Base-by-base conservation (phyloP, 2,329 filamentous ascomycete genomes). In the Metarhizium sp. region DNA sequence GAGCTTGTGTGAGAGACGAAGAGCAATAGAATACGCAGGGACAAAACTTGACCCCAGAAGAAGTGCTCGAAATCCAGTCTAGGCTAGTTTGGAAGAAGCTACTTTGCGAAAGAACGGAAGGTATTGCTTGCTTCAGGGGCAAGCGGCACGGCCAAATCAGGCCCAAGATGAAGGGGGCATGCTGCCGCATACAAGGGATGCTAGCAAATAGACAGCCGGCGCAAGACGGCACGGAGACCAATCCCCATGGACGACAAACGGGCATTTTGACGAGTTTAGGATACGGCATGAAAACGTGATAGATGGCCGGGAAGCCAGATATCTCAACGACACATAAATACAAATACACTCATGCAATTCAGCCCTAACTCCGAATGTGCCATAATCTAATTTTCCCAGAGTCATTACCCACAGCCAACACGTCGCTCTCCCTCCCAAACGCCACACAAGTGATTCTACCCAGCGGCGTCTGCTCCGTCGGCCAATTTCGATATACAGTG, bases 401-500 rank as follows among this genome's bases (percentile, higher is more conserved):
- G 67, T 97, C 92, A 66, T 95, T 97, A 18, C 85, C 92, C 53
- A 97, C 88, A 11, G 90, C 90, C 60, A 99, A 69, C 64, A 92
- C 69, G 63, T 87, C 80, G 58, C 84, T 87, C 59, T 78, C 76
- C 6, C 74, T 77, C 20, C 80, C 80, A 67, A 90, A 87, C 3
- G 88, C 85, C 57, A 91, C 81, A 1, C 84, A 78, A 2, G 89
- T 88, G 61, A 97, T 85, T 57, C 90, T 80, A 0, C 94, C 94
- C 58, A 99, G 72, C 1, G 92, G 91, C 55, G 94, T 99, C 68
- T 88, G 86, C 60, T 85, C 82, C 54, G 92, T 99, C 29, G 94
- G 94, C 94, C 94, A 99, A 72, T 99, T 99, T 65, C 86, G 85
- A 78, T 94, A 99, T 20, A 97, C 90, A 1, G 91, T 96, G 70